Evolutionary conservation across 192 early-diverging fungal genomes (phyloP).

Genomic region (Glomus cerebriforme): DNA sequence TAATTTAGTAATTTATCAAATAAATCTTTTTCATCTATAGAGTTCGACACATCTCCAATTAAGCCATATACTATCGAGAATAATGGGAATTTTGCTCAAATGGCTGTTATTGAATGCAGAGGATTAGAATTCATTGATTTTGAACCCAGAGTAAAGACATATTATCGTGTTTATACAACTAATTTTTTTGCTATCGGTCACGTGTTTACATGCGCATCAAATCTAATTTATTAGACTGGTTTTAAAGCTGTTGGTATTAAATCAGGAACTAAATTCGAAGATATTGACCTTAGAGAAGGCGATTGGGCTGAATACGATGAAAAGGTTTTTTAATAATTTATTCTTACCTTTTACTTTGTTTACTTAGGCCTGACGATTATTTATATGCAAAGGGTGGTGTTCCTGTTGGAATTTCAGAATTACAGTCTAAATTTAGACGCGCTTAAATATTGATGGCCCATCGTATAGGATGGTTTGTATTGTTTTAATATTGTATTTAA

Average conservation of each 20-base stretch:
- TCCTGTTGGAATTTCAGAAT: slow-evolving; percentile 66
- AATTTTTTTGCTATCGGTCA: background rate
- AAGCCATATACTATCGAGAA: slow-evolving; percentile 59
- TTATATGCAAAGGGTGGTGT: slow-evolving; percentile 47
- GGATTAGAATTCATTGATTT: slow-evolving; percentile 83
- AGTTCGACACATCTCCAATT: slow-evolving; percentile 46
- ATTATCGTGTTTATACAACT: too few species aligned
- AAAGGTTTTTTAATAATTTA: slow-evolving; percentile 44
- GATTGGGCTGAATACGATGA: slow-evolving; percentile 95
- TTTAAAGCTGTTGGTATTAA: slow-evolving; percentile 74
- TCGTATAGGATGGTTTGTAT: too few species aligned
- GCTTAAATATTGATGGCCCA: background rate
- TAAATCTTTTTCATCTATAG: background rate
- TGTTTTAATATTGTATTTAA: too few species aligned
- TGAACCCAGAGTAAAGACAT: slow-evolving; percentile 53
- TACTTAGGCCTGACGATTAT: background rate
- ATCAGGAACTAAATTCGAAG: slow-evolving; percentile 69
- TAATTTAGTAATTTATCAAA: background rate
- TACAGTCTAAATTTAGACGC: slow-evolving; percentile 53
- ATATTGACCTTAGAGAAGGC: slow-evolving; percentile 77
- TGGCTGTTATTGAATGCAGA: slow-evolving; percentile 77
- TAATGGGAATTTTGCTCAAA: slow-evolving; percentile 60
- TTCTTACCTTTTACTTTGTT: background rate
- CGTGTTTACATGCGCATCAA: background rate
- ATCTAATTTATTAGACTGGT: slow-evolving; percentile 38